Base-by-base conservation (phyloP, 2,329 filamentous ascomycete genomes). In the Fonsecaea pugnacius region DNA sequence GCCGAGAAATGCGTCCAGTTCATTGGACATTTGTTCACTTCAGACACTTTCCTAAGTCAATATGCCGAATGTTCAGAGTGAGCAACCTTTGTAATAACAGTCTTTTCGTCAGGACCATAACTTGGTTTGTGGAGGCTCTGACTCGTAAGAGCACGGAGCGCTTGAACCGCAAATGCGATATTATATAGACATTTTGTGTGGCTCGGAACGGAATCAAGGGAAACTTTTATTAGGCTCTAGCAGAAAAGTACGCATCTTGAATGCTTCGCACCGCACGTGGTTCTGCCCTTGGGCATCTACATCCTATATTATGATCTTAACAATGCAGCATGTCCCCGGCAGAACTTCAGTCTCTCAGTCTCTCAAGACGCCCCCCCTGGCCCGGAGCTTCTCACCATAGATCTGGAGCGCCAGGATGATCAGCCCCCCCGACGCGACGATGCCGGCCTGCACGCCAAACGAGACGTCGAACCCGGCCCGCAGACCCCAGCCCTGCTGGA, bases 401-500 rank as follows among this genome's bases (percentile, higher is more conserved):
- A 72, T 51, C 67, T 76, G 73, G 60, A 79, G 62, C 1, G 71
- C n/a, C 12, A 79, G 82, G 78, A 78, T 63, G 12, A 80, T 70
- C n/a, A 76, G 57, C 58, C 76, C 77, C 0, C 74, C 75, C 24
- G 48, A n/a, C 63, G 70, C 72, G 10, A 72, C 75, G 51, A 82
- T 75, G 1, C 73, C 80, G 2, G 74, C 77, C 73, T 83, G 81
- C 14, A 79, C 79, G 1, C 80, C 80, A 55, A 84, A 78, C 70
- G 78, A 80, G 16, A 72, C 67, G 58, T 76, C 75, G 1, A 79
- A 75, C 0, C 82, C 82, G 60, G 77, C 70, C 4, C 74, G 72
- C 5, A 73, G 66, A 0, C 78, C 81, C 83, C 83, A 85, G 14
- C 72, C 71, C 2, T 84, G 77, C 76, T 84, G 80, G 62, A 84